phyloP scores from a whole-genome alignment of 768 basidiomycete species.

The Tubosaeta sp. region DNA sequence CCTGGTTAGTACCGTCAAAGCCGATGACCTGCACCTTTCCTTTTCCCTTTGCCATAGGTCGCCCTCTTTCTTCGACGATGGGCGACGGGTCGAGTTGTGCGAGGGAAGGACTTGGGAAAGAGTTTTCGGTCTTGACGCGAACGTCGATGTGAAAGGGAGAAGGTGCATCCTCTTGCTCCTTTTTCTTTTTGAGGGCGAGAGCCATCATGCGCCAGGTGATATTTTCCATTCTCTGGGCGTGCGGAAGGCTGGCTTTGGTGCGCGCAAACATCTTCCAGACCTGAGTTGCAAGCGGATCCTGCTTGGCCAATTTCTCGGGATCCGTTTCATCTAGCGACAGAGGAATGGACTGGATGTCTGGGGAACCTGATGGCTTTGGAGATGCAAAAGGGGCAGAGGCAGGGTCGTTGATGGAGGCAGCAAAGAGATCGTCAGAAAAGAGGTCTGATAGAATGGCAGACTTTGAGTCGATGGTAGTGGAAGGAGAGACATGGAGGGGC shows the following conservation, averaged over 20 bases:
- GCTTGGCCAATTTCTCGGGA: slow-evolving; percentile 65
- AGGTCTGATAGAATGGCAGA: slow-evolving; percentile 64
- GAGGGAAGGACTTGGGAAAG: slow-evolving; percentile 3
- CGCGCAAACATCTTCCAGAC: slow-evolving; percentile 97
- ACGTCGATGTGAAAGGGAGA: background rate
- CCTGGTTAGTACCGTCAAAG: slow-evolving; percentile 74
- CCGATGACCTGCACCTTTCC: slow-evolving; percentile 73
- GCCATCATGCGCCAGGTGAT: slow-evolving; percentile 99
- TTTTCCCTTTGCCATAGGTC: slow-evolving; percentile 78
- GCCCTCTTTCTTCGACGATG: slow-evolving; percentile 54
- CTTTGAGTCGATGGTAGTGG: slow-evolving; percentile 49
- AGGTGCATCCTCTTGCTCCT: slow-evolving; percentile 55
- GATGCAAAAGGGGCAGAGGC: slow-evolving; percentile 57
- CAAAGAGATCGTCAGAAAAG: slow-evolving; percentile 67
- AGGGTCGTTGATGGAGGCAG: slow-evolving; percentile 22
- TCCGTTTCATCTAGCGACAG: slow-evolving; percentile 45
- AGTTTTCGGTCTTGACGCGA: slow-evolving; percentile 22
- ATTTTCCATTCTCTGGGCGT: slow-evolving; percentile 96
- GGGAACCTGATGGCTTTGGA: slow-evolving; percentile 63
- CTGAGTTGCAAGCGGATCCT: slow-evolving; percentile 91
- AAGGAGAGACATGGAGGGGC: slow-evolving; percentile 36
- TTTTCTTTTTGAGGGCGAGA: slow-evolving; percentile 85
- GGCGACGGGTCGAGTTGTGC: background rate
- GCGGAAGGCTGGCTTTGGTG: slow-evolving; percentile 83
- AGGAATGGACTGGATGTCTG: slow-evolving; percentile 49